A percentile compares a stretch with the other conserved stretches of the same genome.
Conservation (phyloP, 2,329 filamentous ascomycete genomes). For the Polychaeton citri region DNA sequence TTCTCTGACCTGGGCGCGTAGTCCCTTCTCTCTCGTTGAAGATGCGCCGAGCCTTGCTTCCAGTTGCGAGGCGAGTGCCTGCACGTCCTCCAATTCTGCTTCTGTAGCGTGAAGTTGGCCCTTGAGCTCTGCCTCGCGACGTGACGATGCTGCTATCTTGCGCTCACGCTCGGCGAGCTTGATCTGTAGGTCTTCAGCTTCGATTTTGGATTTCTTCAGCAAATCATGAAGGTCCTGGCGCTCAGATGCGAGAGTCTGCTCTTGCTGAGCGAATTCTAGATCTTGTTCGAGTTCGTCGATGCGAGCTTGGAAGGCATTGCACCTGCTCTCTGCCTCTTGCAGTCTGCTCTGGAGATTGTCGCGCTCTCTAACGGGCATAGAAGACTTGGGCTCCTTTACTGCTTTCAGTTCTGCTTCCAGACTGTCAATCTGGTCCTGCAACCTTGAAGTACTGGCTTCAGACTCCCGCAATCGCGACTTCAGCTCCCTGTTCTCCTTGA, state of each 20-base stretch:
- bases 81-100: conserved; percentile 27
- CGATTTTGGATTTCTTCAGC: conserved; percentile 48
- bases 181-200: conserved; percentile 45
- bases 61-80: conserved; percentile 43
- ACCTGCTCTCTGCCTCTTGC: conserved; percentile 21
- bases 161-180: conserved; percentile 57
- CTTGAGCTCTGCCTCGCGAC: conserved; percentile 47
- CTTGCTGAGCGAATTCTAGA: conserved; percentile 41
- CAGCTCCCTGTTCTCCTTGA: conserved; percentile 21
- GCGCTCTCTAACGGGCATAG: conserved; percentile 17
- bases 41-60: conserved; percentile 15
- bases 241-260: conserved; percentile 40
- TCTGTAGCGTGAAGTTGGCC: conserved; percentile 52
- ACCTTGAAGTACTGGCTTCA: conserved; percentile 20
- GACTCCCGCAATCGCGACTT: conserved; percentile 21
- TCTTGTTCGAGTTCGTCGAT: conserved; percentile 45
- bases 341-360: conserved; percentile 20
- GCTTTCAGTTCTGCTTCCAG: conserved; percentile 42
- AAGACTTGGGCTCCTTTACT: background rate
- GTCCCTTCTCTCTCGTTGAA: conserved; percentile 22
- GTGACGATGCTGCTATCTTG: conserved; percentile 44
- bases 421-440: conserved; percentile 43
- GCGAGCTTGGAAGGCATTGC: conserved; percentile 34
- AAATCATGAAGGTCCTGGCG: conserved; percentile 47
- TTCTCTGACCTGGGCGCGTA: conserved; percentile 21